These are phyloP conservation scores for Solanum stenotomum DNA, from an alignment of 257 asterid genomes.

Conservation along the genomic window DNA sequence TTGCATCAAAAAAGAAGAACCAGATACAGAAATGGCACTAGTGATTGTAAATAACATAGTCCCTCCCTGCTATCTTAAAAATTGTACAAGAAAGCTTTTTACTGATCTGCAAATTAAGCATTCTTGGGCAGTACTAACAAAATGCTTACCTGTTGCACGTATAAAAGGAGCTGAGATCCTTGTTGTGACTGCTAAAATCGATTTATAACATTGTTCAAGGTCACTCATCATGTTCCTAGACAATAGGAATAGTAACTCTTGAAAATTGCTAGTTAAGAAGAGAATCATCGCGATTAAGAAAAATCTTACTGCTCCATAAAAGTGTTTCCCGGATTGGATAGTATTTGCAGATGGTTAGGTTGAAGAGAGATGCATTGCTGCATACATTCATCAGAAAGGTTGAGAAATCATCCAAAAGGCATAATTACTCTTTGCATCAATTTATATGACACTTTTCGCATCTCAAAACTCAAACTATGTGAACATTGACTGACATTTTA, in stretches of 20 bases:
- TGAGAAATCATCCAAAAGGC: constrained; percentile 15
- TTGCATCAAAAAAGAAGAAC: neutral
- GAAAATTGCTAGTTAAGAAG: neutral
- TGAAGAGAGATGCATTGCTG: constrained; percentile 91
- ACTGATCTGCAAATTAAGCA: neutral
- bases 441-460: neutral
- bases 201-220: constrained; percentile 71
- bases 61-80: too few species aligned
- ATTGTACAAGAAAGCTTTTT: too few species aligned
- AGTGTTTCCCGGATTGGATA: constrained; percentile 83
- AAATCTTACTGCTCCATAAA: constrained; percentile 79
- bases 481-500: neutral
- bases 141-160: constrained; percentile 72
- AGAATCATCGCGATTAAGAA: neutral
- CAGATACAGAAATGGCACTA: neutral
- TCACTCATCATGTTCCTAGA: constrained; percentile 83
- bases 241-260: neutral
- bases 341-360: constrained; percentile 89
- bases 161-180: constrained; percentile 88
- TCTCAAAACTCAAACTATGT: neutral
- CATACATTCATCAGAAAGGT: neutral
- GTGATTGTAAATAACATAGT: too few species aligned
- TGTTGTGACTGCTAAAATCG: constrained; percentile 71
- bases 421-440: too few species aligned
- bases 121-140: neutral